phyloP scores from a whole-genome alignment of 192 early-diverging fungal species.

The Allomyces arbusculus region DNA sequence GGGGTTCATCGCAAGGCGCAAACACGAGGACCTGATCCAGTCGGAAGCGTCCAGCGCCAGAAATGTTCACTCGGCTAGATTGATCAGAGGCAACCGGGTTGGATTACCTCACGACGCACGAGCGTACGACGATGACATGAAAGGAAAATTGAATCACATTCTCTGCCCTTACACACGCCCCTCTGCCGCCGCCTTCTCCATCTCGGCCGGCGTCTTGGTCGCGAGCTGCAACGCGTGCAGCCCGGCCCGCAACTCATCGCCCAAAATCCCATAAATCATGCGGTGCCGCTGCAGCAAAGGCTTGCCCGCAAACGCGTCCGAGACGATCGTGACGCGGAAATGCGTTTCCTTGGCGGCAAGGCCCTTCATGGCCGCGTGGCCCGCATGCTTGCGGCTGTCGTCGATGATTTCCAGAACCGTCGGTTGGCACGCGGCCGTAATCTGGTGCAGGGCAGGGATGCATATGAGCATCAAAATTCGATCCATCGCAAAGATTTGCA shows the following conservation, averaged over 20 bases:
- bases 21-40: too few species aligned
- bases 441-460: slow-evolving; percentile 9
- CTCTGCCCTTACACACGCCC: too few species aligned
- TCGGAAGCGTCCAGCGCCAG: too few species aligned
- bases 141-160: too few species aligned
- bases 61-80: too few species aligned
- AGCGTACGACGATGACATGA: too few species aligned
- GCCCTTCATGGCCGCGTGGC: slow-evolving; percentile 76
- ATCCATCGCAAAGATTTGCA: too few species aligned
- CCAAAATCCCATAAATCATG: slow-evolving; percentile 44
- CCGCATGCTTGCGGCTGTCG: slow-evolving; percentile 56
- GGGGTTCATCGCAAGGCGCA: too few species aligned
- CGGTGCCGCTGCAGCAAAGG: slow-evolving; percentile 40
- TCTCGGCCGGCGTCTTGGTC: slow-evolving; percentile 52
- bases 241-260: slow-evolving; percentile 46
- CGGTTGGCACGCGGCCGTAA: slow-evolving; percentile 28
- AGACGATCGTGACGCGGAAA: slow-evolving; percentile 53
- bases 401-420: slow-evolving; percentile 46
- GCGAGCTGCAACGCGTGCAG: slow-evolving; percentile 59
- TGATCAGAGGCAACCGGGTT: too few species aligned
- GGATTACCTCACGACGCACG: too few species aligned
- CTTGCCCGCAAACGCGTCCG: slow-evolving; percentile 42
- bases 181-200: too few species aligned
- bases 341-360: slow-evolving; percentile 57
- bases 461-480: too few species aligned